A percentile compares a stretch with the other conserved stretches of the same genome.
These are phyloP conservation scores for Aquilaria agallochum DNA, from an alignment of 441 rosid species.

Conservation along the genomic window DNA sequence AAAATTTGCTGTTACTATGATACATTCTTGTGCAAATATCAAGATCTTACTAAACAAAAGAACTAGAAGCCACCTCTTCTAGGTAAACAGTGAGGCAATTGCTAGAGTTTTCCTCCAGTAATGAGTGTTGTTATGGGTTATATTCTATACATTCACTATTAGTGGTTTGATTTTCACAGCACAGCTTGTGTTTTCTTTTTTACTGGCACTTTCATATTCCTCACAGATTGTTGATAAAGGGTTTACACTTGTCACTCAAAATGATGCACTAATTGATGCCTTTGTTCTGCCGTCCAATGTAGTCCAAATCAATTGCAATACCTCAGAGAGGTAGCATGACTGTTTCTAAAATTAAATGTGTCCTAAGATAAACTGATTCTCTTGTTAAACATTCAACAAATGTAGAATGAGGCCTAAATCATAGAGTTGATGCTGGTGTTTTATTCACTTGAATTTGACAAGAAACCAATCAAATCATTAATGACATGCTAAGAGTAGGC, in stretches of 20 bases:
- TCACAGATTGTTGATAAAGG: conserved; percentile 69
- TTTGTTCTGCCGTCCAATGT: conserved; percentile 70
- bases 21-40: conserved; percentile 66
- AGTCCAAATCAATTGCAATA: conserved; percentile 42
- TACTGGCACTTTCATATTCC: conserved; percentile 85
- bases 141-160: background rate
- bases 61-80: conserved; percentile 65
- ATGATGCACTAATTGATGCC: conserved; percentile 63
- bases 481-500: too few relatives aligned
- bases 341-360: too few relatives aligned
- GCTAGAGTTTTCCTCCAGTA: background rate
- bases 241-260: conserved; percentile 50
- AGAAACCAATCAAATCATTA: too few relatives aligned
- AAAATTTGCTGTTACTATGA: conserved; percentile 62
- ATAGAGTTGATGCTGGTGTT: too few relatives aligned
- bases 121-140: background rate
- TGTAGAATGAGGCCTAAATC: too few relatives aligned
- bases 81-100: conserved; percentile 31
- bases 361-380: too few relatives aligned
- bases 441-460: too few relatives aligned
- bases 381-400: too few relatives aligned
- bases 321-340: conserved; percentile 24
- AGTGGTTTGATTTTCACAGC: background rate
- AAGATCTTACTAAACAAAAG: conserved; percentile 58
- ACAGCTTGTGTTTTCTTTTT: conserved; percentile 20